phyloP scores from a whole-genome alignment of 352 stramenopile genomes.

The Phytophthora chlamydospora region DNA sequence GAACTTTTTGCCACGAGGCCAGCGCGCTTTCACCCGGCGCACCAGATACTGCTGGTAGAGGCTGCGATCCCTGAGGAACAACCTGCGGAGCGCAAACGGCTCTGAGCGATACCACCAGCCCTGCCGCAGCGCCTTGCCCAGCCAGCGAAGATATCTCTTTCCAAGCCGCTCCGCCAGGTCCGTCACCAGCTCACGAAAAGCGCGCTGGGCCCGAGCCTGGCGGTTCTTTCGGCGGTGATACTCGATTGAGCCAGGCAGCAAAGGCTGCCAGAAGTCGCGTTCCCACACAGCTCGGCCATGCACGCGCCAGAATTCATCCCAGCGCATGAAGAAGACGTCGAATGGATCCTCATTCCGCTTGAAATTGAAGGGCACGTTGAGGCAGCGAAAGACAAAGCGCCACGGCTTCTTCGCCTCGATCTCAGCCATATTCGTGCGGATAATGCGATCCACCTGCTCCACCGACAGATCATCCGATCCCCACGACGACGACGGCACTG shows the following conservation, averaged over 20 bases:
- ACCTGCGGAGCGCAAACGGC: conserved; percentile 31
- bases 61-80: conserved; percentile 22
- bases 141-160: background rate
- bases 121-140: conserved; percentile 20
- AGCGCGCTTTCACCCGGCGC: conserved; percentile 26
- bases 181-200: conserved; percentile 37
- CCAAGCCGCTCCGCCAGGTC: conserved; percentile 34
- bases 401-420: conserved; percentile 46
- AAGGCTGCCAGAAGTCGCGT: conserved; percentile 48
- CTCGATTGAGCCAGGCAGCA: conserved; percentile 29
- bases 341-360: conserved; percentile 35
- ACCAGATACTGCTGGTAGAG: conserved; percentile 35
- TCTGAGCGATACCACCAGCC: conserved; percentile 45
- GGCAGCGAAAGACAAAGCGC: conserved; percentile 52
- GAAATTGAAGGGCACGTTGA: conserved; percentile 41
- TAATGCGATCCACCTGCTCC: conserved; percentile 27
- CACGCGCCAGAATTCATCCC: conserved; percentile 52
- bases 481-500: conserved; percentile 14
- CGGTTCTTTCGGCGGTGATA: conserved; percentile 39
- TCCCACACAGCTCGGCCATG: conserved; percentile 59
- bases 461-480: conserved; percentile 12
- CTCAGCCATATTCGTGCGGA: conserved; percentile 32
- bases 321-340: conserved; percentile 54
- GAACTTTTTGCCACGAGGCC: conserved; percentile 35
- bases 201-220: conserved; percentile 34